Conservation (phyloP, 2,329 filamentous ascomycete species). For the Colletotrichum scovillei region DNA sequence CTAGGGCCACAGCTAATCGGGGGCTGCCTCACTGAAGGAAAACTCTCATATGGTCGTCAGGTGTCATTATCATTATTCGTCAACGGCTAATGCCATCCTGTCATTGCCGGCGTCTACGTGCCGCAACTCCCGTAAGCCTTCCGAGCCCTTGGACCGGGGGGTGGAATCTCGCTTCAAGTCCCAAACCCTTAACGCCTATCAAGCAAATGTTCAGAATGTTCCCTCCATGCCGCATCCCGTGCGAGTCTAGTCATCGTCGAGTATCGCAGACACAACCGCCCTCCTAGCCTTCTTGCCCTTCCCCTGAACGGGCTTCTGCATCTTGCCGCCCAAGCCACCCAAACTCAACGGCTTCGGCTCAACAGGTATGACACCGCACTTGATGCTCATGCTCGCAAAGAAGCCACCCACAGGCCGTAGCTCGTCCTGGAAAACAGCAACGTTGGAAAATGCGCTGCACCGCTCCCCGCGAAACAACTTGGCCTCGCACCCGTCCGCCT, state of each 20-base stretch:
- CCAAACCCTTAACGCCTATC: not conserved
- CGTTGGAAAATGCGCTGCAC: slow-evolving; percentile 24
- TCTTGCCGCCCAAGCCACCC: slow-evolving; percentile 17
- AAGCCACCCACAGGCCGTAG: slow-evolving; percentile 23
- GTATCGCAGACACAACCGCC: slow-evolving; percentile 3
- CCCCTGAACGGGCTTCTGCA: slow-evolving; percentile 19
- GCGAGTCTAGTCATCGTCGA: not conserved
- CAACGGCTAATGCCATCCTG: not conserved
- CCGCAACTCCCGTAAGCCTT: not conserved
- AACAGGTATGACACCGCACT: slow-evolving; percentile 27
- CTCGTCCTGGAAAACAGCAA: slow-evolving; percentile 32
- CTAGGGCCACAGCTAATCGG: slow-evolving; percentile 31
- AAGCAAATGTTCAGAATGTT: not conserved
- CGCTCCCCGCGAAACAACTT: slow-evolving; percentile 21
- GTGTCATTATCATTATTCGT: slow-evolving; percentile 7
- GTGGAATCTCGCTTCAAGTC: not conserved
- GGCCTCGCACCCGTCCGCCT: slow-evolving; percentile 34
- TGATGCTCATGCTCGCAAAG: slow-evolving; percentile 29
- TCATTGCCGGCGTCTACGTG: not conserved
- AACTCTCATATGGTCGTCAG: not conserved
- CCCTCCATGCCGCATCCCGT: not conserved
- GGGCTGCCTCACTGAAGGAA: not conserved
- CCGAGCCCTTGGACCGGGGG: not conserved
- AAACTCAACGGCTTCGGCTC: slow-evolving; percentile 30
- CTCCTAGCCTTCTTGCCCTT: slow-evolving; percentile 7